Conservation (phyloP, 192 early-diverging fungal genomes). For the Powellomyces hirtus region DNA sequence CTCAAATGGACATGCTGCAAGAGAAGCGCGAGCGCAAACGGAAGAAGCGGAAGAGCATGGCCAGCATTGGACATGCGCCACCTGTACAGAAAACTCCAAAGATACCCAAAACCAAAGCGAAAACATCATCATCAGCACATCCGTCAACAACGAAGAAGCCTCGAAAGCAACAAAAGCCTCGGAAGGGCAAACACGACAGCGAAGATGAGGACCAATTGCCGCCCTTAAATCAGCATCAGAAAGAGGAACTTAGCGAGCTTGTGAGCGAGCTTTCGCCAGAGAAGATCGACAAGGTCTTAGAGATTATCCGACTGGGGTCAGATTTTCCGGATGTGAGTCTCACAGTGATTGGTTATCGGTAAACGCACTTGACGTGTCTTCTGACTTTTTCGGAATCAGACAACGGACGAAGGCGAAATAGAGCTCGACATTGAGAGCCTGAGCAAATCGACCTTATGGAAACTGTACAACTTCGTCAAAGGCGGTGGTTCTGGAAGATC, state of each 20-base stretch:
- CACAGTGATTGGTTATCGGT: too few species aligned
- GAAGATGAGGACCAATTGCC: slow-evolving; percentile 31
- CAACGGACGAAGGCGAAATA: slow-evolving; percentile 78
- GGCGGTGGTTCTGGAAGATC: background rate
- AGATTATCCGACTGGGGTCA: slow-evolving; percentile 72
- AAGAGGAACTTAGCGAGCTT: slow-evolving; percentile 75
- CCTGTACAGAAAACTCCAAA: slow-evolving; percentile 10
- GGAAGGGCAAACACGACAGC: slow-evolving; percentile 26
- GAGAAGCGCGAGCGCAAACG: slow-evolving; percentile 33
- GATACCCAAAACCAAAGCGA: background rate
- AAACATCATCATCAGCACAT: background rate
- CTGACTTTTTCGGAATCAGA: background rate
- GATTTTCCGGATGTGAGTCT: slow-evolving; percentile 53
- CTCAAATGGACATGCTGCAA: slow-evolving; percentile 28
- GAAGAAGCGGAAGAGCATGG: slow-evolving; percentile 8
- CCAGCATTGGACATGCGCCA: background rate
- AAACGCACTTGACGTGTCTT: background rate
- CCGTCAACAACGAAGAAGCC: slow-evolving; percentile 22
- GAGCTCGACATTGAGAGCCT: slow-evolving; percentile 94
- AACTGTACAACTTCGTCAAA: slow-evolving; percentile 83
- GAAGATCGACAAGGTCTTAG: slow-evolving; percentile 63
- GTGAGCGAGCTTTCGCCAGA: slow-evolving; percentile 56
- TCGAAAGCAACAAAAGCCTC: background rate
- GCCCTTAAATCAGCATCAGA: slow-evolving; percentile 80
- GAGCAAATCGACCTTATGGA: slow-evolving; percentile 75